Conservation (phyloP, 768 basidiomycete genomes). For the Kwoniella europaea region DNA sequence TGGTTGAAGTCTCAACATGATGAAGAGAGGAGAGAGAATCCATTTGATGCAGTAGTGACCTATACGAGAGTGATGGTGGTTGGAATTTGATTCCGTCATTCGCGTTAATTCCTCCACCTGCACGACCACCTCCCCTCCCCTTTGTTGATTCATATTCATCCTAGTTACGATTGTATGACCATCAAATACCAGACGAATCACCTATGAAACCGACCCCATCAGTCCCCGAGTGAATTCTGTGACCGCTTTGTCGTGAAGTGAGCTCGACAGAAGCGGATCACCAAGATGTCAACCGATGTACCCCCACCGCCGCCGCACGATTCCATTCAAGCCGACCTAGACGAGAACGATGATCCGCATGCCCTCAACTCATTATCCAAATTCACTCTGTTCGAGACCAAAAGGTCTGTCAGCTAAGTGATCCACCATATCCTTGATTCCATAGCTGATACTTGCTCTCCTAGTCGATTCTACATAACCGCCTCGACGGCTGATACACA, state of each 20-base stretch:
- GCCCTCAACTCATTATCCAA: constrained; percentile 44
- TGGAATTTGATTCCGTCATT: constrained; percentile 18
- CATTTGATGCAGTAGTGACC: too few species aligned
- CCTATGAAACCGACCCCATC: neutral
- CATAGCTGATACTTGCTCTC: neutral
- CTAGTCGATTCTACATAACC: constrained; percentile 80
- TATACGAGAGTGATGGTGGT: too few species aligned
- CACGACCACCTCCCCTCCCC: constrained; percentile 9
- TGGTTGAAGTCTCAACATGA: neutral
- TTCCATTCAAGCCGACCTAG: constrained; percentile 1
- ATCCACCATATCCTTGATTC: neutral
- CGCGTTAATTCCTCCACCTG: constrained; percentile 14
- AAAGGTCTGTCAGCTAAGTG: constrained; percentile 56
- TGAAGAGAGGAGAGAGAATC: neutral
- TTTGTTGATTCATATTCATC: constrained; percentile 7
- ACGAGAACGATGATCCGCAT: constrained; percentile 30
- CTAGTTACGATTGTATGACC: neutral
- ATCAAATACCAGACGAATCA: neutral
- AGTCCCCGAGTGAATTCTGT: neutral
- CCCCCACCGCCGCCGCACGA: neutral
- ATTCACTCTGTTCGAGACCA: constrained; percentile 84
- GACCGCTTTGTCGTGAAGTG: neutral
- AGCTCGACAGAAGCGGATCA: neutral
- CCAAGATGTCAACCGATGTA: neutral
- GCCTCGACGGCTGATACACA: constrained; percentile 87